A percentile compares a stretch with the other conserved stretches of the same genome.
Conservation (phyloP, 148 eudicot genomes). For the Arbutus unedo region DNA sequence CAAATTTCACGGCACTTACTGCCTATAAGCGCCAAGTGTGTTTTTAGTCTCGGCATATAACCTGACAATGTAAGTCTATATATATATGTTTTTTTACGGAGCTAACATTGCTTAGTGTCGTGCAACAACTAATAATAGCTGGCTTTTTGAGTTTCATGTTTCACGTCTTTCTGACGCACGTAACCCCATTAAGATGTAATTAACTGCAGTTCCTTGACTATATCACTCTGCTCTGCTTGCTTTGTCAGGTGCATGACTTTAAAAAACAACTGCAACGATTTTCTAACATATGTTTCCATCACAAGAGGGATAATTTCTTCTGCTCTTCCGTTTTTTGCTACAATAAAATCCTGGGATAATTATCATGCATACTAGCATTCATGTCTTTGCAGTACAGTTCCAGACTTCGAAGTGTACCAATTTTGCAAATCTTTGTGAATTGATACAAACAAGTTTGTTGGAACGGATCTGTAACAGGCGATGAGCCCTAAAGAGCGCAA, state of each 20-base stretch:
- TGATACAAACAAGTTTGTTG: not conserved
- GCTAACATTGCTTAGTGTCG: not conserved
- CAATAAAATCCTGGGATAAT: constrained; percentile 4
- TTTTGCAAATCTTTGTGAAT: not conserved
- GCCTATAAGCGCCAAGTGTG: not conserved
- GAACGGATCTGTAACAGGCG: constrained; percentile 43
- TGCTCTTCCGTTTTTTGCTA: not conserved
- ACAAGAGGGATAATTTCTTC: not conserved
- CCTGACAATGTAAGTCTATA: not conserved
- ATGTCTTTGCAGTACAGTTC: not conserved
- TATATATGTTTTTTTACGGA: not conserved
- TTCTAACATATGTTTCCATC: not conserved
- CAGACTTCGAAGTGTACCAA: not conserved
- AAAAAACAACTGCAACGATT: not conserved
- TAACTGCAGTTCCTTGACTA: not conserved
- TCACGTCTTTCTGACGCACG: not conserved
- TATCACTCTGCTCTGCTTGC: not conserved
- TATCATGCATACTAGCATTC: not conserved
- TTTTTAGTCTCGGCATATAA: constrained; percentile 4
- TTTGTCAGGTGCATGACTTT: not conserved
- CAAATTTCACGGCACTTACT: not conserved
- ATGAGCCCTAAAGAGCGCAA: constrained; percentile 88
- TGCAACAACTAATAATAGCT: not conserved
- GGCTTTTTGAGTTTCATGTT: not conserved
- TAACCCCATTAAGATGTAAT: not conserved